Evolutionary conservation across 257 asterid genomes (phyloP).

Genomic region (Cordia subcordata): DNA sequence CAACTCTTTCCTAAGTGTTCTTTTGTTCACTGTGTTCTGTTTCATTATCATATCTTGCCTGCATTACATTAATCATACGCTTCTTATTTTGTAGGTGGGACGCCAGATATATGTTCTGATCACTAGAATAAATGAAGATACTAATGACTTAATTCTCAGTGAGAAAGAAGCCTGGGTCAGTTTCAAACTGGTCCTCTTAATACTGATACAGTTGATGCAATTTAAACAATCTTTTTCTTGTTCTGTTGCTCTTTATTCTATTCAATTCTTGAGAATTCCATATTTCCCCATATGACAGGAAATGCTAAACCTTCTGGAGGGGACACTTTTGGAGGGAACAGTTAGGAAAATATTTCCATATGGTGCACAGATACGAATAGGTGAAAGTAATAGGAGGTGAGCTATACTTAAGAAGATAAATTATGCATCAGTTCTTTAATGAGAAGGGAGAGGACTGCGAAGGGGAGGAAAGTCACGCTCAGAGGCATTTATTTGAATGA

Average conservation of each 20-base stretch:
- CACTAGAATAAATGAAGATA: slow-evolving; percentile 79
- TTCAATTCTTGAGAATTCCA: too few species aligned
- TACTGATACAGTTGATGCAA: too few species aligned
- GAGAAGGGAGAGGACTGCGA: too few species aligned
- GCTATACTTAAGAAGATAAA: slow-evolving; percentile 7
- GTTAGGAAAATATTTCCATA: slow-evolving; percentile 71
- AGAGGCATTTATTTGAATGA: too few species aligned
- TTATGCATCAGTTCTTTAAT: neutral
- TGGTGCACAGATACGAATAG: slow-evolving; percentile 90
- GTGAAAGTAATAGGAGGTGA: slow-evolving; percentile 86
- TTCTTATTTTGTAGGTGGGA: slow-evolving; percentile 76
- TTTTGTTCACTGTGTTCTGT: slow-evolving; percentile 8
- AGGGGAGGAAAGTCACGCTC: too few species aligned
- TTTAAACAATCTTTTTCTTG: slow-evolving; percentile 3
- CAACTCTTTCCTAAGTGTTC: neutral
- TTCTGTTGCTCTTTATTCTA: too few species aligned
- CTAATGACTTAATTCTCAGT: slow-evolving; percentile 89
- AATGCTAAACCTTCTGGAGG: slow-evolving; percentile 64
- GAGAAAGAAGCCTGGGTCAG: slow-evolving; percentile 94
- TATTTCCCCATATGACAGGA: slow-evolving; percentile 40
- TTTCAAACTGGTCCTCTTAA: slow-evolving; percentile 23
- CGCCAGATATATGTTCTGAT: slow-evolving; percentile 64
- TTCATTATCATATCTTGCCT: too few species aligned
- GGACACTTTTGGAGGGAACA: slow-evolving; percentile 85
- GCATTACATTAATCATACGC: too few species aligned